Conservation (phyloP, 139 green algal genomes). For the Chlamydomonas sp. region DNA sequence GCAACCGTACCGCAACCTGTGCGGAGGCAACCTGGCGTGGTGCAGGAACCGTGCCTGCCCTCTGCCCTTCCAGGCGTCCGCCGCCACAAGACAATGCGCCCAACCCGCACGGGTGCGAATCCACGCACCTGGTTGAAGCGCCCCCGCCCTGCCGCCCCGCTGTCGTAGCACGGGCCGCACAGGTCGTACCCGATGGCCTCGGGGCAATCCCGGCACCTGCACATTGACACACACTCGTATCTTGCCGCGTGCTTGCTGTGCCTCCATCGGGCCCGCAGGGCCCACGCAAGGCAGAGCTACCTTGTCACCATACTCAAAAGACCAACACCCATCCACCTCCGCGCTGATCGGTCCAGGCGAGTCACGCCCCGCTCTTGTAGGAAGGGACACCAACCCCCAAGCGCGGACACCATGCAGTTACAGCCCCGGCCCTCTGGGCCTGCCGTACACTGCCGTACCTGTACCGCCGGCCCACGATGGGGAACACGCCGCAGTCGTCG, state of each 20-base stretch:
- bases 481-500: conserved; percentile 41
- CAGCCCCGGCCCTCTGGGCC: neutral
- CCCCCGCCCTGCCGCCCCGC: neutral
- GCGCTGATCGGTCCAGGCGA: neutral
- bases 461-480: conserved; percentile 31
- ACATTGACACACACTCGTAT: neutral
- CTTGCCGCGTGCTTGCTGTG: neutral
- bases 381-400: neutral
- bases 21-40: neutral
- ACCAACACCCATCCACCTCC: neutral
- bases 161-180: conserved; percentile 39
- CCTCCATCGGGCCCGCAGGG: neutral
- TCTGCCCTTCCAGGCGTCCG: neutral
- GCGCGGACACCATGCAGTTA: neutral
- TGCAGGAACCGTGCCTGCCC: neutral
- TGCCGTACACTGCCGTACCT: neutral
- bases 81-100: neutral
- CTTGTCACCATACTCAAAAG: neutral
- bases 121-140: conserved; percentile 38
- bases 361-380: neutral
- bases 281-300: neutral
- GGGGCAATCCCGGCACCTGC: conserved; percentile 38
- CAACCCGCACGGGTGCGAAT: neutral
- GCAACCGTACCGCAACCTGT: neutral
- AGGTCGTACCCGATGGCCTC: conserved; percentile 42